These are phyloP conservation scores for Atkinsonella texensis DNA, from an alignment of 2,329 filamentous ascomycete genomes.

Conservation along the genomic window DNA sequence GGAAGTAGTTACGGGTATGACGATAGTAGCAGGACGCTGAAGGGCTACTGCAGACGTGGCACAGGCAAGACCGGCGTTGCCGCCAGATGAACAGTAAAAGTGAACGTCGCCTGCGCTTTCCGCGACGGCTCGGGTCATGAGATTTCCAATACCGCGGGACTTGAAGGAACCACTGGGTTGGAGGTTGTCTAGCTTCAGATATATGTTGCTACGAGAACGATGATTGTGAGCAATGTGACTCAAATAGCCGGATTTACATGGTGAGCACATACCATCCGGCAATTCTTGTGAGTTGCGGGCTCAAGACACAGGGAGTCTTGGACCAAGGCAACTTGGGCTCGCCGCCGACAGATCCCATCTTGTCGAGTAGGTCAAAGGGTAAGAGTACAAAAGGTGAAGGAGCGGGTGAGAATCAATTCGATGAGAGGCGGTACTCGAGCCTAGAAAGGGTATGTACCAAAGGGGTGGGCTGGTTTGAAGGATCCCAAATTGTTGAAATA, in stretches of 20 bases:
- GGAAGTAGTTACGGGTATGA: constrained; percentile 55
- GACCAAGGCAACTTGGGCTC: constrained; percentile 48
- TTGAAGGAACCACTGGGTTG: constrained; percentile 84
- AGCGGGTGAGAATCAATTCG: not conserved
- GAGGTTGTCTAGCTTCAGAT: constrained; percentile 74
- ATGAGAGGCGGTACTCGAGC: not conserved
- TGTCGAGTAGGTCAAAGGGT: not conserved
- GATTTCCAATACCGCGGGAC: constrained; percentile 62
- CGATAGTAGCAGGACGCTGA: constrained; percentile 57
- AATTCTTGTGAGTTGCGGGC: constrained; percentile 50
- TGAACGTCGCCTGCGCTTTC: constrained; percentile 31
- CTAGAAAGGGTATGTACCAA: not conserved
- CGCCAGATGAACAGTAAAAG: constrained; percentile 72
- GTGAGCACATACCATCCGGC: constrained; percentile 53
- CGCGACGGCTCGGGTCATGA: constrained; percentile 38
- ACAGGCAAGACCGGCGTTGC: constrained; percentile 76
- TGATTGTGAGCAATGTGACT: not conserved
- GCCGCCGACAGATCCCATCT: constrained; percentile 29
- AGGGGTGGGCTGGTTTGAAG: constrained; percentile 2
- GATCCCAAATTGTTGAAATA: constrained; percentile 3
- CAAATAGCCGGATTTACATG: not conserved
- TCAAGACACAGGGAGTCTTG: constrained; percentile 59
- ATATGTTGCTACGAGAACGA: constrained; percentile 47
- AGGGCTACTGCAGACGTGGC: constrained; percentile 59
- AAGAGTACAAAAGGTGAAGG: not conserved